Evolutionary conservation across 371 early-diverging fungal genomes (phyloP).

Genomic region (Apophysomyces ossiformis): DNA sequence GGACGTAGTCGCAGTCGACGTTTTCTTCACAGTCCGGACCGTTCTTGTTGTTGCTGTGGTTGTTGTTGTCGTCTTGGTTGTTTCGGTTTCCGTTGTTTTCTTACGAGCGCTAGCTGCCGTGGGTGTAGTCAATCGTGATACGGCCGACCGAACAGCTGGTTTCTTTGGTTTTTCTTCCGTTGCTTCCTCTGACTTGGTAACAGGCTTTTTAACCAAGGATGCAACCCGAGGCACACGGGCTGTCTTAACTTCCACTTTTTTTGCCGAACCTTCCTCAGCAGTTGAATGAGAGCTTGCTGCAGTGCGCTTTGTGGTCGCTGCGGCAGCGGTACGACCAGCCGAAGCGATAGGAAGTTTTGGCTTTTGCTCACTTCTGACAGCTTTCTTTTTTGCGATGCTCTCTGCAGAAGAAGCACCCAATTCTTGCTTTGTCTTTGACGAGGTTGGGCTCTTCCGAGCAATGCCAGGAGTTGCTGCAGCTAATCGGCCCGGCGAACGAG

Average conservation of each 20-base stretch:
- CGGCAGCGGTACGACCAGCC: slow-evolving; percentile 7
- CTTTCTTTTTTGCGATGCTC: slow-evolving; percentile 3
- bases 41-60: slow-evolving; percentile 10
- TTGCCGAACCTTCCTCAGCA: slow-evolving; percentile 1
- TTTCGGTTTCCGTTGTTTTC: slow-evolving; percentile 7
- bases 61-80: slow-evolving; percentile 8
- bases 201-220: slow-evolving; percentile 17
- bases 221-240: slow-evolving; percentile 33
- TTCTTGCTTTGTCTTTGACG: slow-evolving; percentile 9
- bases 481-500: slow-evolving; percentile 18
- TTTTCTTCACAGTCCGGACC: slow-evolving; percentile 5
- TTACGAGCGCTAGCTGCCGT: slow-evolving; percentile 25
- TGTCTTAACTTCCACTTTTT: slow-evolving; percentile 6
- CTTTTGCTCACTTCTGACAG: slow-evolving; percentile 13
- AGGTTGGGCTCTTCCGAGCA: slow-evolving; percentile 3
- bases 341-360: background rate
- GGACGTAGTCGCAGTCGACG: background rate
- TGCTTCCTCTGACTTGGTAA: slow-evolving; percentile 11
- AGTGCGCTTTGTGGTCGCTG: slow-evolving; percentile 13
- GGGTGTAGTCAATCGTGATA: slow-evolving; percentile 29
- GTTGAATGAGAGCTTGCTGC: background rate
- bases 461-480: background rate
- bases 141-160: slow-evolving; percentile 20
- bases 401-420: slow-evolving; percentile 10
- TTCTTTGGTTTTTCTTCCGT: slow-evolving; percentile 21